Evolutionary conservation across 164 flowering plant species (phyloP), one percentile per base, ranked within the genome.

Genomic region (Chimonanthus salicifolius): DNA sequence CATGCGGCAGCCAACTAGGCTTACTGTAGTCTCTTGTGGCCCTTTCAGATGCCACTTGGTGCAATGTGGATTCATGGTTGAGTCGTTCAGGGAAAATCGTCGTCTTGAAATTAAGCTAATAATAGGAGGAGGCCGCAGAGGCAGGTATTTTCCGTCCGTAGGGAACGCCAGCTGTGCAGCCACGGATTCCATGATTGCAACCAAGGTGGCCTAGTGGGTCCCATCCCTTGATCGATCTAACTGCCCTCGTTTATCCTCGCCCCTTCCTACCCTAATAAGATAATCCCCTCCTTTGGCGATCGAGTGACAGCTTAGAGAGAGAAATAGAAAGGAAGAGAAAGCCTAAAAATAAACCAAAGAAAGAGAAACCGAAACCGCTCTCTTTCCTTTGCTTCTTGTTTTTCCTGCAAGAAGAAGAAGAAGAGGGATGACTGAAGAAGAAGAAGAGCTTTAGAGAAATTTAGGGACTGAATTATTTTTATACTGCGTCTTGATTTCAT

Each of bases 81-180:
- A 33, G 33, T 33, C 33, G 33, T 33, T 33, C 33, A 33, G 33
- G 33, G 33, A 33, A 33, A 33, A 33, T 1, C 33, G 33, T 33
- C 33, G 33, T 33, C 33, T 33, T 33, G 33, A 33, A 33, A 33
- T 33, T 33, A 33, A 33, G 33, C 33, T 33, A 33, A 33, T 20
- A 69, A 11, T 2, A 69, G 11, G 6, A 13, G 15, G 60, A 13
- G 51, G 51, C 51, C 51, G 51, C 51, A 49, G 5, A 49, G 8
- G 8, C 8, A 8, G 51, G 33, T 5, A 49, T 5, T 49, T 47
- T 50, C 16, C 62, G 3, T 46, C 50, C 72, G 49, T 44, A 63
- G 74, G 20, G 9, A 3, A 9, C 48, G 78, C 76, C 75, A 75
- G 81, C 81, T 79, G 81, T 72, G 49, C 65, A 46, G 71, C 72